Evolutionary conservation across 257 asterid genomes (phyloP).

Genomic region (Penstemon eatonii): DNA sequence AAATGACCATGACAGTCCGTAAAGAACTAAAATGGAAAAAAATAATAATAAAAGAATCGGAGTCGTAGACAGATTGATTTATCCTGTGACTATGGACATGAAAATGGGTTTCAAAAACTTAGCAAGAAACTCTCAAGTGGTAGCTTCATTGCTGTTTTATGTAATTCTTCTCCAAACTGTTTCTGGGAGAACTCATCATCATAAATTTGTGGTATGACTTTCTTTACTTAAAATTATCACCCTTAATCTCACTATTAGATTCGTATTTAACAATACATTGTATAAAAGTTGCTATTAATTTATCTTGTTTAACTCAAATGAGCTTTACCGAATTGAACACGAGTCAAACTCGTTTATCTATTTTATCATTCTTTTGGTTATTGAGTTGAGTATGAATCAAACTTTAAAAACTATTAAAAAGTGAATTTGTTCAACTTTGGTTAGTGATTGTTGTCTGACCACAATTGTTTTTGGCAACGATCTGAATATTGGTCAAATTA

Average conservation of each 20-base stretch:
- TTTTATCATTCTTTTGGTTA: too few species aligned
- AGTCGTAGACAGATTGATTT: not conserved
- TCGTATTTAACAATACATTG: not conserved
- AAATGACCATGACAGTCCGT: not conserved
- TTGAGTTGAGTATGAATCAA: too few species aligned
- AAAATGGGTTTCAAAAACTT: conserved; percentile 16
- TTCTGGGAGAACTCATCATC: conserved; percentile 39
- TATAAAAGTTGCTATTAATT: too few species aligned
- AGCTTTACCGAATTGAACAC: too few species aligned
- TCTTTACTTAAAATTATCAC: not conserved
- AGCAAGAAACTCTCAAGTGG: conserved; percentile 10
- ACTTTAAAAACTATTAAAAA: too few species aligned
- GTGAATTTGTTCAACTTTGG: too few species aligned
- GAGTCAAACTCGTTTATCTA: too few species aligned
- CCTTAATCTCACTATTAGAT: not conserved
- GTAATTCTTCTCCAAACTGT: conserved; percentile 26
- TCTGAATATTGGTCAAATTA: too few species aligned
- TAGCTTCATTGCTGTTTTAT: conserved; percentile 24
- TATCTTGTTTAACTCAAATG: too few species aligned
- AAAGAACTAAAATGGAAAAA: not conserved
- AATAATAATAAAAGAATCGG: not conserved
- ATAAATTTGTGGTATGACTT: conserved; percentile 42
- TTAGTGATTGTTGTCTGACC: too few species aligned
- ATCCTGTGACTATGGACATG: not conserved
- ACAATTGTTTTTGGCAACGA: too few species aligned